Evolutionary conservation across 371 early-diverging fungal species (phyloP).

Genomic region (Syncephalastrum monosporum): DNA sequence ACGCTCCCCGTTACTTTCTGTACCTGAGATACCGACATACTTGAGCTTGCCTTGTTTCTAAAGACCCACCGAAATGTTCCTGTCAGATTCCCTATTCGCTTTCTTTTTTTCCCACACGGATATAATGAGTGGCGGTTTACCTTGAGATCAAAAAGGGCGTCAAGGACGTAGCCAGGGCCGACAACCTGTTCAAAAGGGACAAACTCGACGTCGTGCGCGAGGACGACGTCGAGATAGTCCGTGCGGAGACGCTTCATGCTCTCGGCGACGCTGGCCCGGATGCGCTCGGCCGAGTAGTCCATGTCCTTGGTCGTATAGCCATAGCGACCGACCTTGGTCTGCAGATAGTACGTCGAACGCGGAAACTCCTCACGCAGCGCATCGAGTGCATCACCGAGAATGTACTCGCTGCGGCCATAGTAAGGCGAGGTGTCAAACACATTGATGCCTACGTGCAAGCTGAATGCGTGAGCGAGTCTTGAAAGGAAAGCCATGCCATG

Average conservation of each 20-base stretch:
- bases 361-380: constrained; percentile 54
- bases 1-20: not conserved
- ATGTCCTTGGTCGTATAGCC: constrained; percentile 62
- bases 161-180: constrained; percentile 59
- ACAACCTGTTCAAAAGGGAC: constrained; percentile 55
- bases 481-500: too few relatives aligned
- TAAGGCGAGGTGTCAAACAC: constrained; percentile 80
- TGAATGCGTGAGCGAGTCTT: too few relatives aligned
- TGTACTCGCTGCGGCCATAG: constrained; percentile 71
- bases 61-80: not conserved
- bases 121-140: constrained; percentile 17
- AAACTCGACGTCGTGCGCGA: constrained; percentile 85
- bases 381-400: constrained; percentile 65
- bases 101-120: not conserved
- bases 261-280: constrained; percentile 55
- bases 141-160: constrained; percentile 69
- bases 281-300: constrained; percentile 65
- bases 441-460: constrained; percentile 54
- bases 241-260: constrained; percentile 68
- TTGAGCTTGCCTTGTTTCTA: constrained; percentile 62
- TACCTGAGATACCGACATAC: constrained; percentile 75
- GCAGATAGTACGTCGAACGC: constrained; percentile 63
- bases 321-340: constrained; percentile 81
- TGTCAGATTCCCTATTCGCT: not conserved
- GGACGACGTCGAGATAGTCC: constrained; percentile 74